These are phyloP conservation scores for Kwoniella sp. DNA, from an alignment of 768 basidiomycete species.

Conservation along the genomic window DNA sequence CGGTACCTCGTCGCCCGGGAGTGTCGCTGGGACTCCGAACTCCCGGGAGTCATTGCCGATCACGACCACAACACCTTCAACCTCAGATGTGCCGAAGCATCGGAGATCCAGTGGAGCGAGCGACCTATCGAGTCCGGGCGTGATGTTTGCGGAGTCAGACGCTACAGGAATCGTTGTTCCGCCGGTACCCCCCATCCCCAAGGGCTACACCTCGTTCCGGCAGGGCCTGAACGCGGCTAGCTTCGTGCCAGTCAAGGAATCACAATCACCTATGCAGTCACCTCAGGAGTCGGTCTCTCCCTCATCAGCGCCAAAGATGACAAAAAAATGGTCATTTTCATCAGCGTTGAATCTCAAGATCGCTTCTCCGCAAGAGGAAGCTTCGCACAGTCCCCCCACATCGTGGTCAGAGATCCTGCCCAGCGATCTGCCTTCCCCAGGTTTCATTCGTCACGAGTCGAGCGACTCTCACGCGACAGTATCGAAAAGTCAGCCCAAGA, in stretches of 20 bases:
- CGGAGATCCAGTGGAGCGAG: constrained; percentile 28
- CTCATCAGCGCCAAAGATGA: constrained; percentile 27
- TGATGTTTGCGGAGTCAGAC: constrained; percentile 20
- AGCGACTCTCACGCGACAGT: constrained; percentile 16
- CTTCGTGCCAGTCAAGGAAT: constrained; percentile 11
- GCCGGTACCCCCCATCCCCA: constrained; percentile 48
- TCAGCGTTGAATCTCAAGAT: constrained; percentile 44
- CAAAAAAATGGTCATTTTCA: constrained; percentile 51
- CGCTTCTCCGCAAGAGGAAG: constrained; percentile 44
- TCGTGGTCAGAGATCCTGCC: constrained; percentile 38
- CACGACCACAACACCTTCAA: constrained; percentile 36
- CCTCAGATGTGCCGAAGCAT: constrained; percentile 11
- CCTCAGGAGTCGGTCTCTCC: constrained; percentile 9
- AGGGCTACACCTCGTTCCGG: constrained; percentile 40
- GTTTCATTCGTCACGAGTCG: constrained; percentile 12
- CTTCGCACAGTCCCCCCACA: constrained; percentile 18
- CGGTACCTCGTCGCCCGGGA: constrained; percentile 37
- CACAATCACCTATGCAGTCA: constrained; percentile 12
- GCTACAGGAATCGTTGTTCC: constrained; percentile 29
- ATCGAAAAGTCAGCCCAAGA: constrained; percentile 15
- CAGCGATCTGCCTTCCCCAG: constrained; percentile 22
- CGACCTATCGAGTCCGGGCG: constrained; percentile 25
- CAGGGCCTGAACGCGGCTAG: constrained; percentile 24
- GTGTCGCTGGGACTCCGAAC: constrained; percentile 35
- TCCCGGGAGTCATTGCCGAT: constrained; percentile 36